phyloP scores from a whole-genome alignment of 2,329 filamentous ascomycete species.

The Diaporthe nobilis region DNA sequence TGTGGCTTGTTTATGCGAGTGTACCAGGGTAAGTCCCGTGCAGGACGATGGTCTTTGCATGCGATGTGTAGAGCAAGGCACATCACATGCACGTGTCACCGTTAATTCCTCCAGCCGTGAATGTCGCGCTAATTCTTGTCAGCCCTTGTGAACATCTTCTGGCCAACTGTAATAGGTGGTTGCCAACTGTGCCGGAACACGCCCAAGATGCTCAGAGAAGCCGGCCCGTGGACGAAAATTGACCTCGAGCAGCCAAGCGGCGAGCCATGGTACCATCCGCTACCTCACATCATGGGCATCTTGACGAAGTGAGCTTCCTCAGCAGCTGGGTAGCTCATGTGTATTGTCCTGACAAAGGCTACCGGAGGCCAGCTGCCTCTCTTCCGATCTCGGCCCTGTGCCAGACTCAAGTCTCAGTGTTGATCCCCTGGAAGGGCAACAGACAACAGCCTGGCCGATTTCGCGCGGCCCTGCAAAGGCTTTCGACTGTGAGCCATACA shows the following conservation, averaged over 20 bases:
- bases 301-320: constrained; percentile 61
- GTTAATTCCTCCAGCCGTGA: too few relatives aligned
- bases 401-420: not conserved
- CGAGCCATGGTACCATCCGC: constrained; percentile 58
- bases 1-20: constrained; percentile 55
- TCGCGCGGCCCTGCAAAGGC: not conserved
- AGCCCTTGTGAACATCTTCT: constrained; percentile 67
- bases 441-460: not conserved
- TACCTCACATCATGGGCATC: constrained; percentile 67
- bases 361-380: not conserved
- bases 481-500: not conserved
- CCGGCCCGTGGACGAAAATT: constrained; percentile 64
- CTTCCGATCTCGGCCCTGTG: not conserved
- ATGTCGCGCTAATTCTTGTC: not conserved
- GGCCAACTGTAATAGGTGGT: constrained; percentile 66
- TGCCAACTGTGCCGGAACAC: constrained; percentile 67
- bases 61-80: not conserved
- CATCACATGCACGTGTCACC: too few relatives aligned
- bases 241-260: constrained; percentile 59
- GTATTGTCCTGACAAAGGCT: too few relatives aligned
- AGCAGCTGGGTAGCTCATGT: not conserved
- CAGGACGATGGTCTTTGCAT: not conserved
- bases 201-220: constrained; percentile 59
- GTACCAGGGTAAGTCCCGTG: constrained; percentile 57
- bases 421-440: not conserved